These are phyloP conservation scores for Juglanconis oblonga DNA, from an alignment of 2,329 filamentous ascomycete species.

Conservation along the genomic window DNA sequence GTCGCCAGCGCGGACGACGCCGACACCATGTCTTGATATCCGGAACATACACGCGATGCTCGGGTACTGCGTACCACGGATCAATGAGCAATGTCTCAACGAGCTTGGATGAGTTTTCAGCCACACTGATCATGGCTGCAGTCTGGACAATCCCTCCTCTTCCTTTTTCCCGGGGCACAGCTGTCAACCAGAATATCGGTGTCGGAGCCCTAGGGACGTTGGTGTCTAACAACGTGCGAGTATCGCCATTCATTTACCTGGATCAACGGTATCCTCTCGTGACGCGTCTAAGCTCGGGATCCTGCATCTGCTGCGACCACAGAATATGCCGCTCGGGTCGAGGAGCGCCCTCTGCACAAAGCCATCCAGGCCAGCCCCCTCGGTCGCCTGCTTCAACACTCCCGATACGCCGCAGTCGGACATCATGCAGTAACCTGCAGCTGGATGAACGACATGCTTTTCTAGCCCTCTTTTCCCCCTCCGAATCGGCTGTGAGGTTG, in stretches of 20 bases:
- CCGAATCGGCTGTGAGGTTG: conserved; percentile 7
- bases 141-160: background rate
- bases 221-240: too few species aligned
- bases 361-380: background rate
- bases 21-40: background rate
- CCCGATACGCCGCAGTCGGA: conserved; percentile 6
- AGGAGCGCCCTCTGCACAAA: background rate
- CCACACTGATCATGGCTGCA: too few species aligned
- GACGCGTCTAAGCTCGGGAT: conserved; percentile 3
- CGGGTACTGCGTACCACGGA: too few species aligned
- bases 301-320: conserved; percentile 1
- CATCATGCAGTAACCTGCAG: conserved; percentile 17
- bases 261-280: conserved; percentile 7
- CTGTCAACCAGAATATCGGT: background rate
- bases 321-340: conserved; percentile 6
- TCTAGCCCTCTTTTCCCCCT: background rate
- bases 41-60: background rate
- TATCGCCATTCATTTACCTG: conserved; percentile 6
- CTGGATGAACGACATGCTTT: background rate
- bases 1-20: background rate
- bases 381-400: background rate
- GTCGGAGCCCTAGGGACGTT: background rate
- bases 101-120: too few species aligned
- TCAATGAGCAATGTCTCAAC: too few species aligned
- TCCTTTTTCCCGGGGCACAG: background rate